Base-by-base conservation (phyloP, 805 yeast species). In the Candida vaughaniae region DNA sequence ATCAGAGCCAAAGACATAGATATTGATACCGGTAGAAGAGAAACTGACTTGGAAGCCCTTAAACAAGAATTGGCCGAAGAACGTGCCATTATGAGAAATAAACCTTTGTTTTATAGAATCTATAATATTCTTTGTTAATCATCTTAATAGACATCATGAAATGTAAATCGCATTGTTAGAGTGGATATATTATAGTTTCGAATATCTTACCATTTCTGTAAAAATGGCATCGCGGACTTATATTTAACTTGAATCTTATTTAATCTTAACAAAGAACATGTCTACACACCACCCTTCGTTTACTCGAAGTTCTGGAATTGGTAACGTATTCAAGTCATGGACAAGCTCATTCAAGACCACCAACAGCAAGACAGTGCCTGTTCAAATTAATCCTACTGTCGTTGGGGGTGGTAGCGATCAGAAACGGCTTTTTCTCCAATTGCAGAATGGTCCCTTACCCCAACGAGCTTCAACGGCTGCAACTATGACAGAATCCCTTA, bases 391-490 rank as follows among this genome's bases (percentile, higher is more conserved):
- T 37, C 69, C 75, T 4, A 56, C 64, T 4, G 64, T 64, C 3
- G 71, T 73, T 1, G 74, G 76, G 1, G 70, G 71, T 10, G 71
- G 73, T n/a, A 47, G 51, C 12, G 65, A 62, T 32, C 63, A 67
- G 42, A 69, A 63, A 35, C 48, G 53, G 32, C 53, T 71, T 7
- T 57, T 73, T 19, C 49, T 55, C n/a, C 66, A 64, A 22, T 56
- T 73, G 6, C 58, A 64, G 41, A 46, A 52, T 20, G 71, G 71
- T 1, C 52, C 70, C 0, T 40, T 58, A 6, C 51, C 69, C 1
- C 46, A 39, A 15, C 61, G 80, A 42, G 64, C 74, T 1, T 63
- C 71, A 1, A 79, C 84, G 0, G 79, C 85, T 0, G 64, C 63
- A 2, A 57, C 69, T 15, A 57, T 87, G 28, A 60, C 74, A 5